Evolutionary conservation across 202 grass and related monocot genomes (phyloP).

Genomic region (Schoenoplectus tabernaemontani): DNA sequence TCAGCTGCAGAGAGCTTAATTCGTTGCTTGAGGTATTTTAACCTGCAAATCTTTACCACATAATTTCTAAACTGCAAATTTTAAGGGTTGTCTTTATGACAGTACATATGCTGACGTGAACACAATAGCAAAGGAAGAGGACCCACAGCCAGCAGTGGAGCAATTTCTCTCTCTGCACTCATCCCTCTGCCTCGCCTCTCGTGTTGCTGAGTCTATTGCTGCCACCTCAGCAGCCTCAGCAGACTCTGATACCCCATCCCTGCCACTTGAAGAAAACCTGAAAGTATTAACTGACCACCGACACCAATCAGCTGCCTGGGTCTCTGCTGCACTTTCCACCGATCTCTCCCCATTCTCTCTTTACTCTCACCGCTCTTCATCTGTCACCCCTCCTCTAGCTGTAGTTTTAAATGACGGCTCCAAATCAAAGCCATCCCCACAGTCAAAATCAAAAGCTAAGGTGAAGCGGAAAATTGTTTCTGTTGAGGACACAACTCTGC

Average conservation of each 20-base stretch:
- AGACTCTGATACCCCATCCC: conserved; percentile 5
- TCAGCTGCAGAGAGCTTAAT: conserved; percentile 79
- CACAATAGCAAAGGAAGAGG: conserved; percentile 62
- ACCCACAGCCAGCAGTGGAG: conserved; percentile 72
- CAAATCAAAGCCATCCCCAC: conserved; percentile 37
- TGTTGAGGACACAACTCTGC: not conserved
- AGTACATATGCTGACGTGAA: conserved; percentile 77
- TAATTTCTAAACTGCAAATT: not conserved
- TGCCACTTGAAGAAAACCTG: conserved; percentile 49
- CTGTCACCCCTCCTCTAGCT: conserved; percentile 30
- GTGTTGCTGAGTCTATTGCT: conserved; percentile 35
- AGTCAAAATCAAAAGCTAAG: conserved; percentile 48
- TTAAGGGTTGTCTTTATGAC: not conserved
- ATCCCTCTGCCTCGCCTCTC: conserved; percentile 45
- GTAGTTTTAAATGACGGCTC: conserved; percentile 49
- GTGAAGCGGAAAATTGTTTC: conserved; percentile 7
- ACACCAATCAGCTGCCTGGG: conserved; percentile 61
- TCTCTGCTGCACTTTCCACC: conserved; percentile 62
- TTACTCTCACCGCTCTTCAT: conserved; percentile 40
- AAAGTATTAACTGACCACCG: conserved; percentile 41
- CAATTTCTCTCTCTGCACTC: conserved; percentile 71
- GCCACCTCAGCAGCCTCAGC: conserved; percentile 21
- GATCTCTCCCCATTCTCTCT: conserved; percentile 77
- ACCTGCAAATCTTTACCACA: not conserved
- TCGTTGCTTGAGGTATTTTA: conserved; percentile 82